phyloP scores from a whole-genome alignment of 78 protist species.

The Planoprotostelium fungivorum region DNA sequence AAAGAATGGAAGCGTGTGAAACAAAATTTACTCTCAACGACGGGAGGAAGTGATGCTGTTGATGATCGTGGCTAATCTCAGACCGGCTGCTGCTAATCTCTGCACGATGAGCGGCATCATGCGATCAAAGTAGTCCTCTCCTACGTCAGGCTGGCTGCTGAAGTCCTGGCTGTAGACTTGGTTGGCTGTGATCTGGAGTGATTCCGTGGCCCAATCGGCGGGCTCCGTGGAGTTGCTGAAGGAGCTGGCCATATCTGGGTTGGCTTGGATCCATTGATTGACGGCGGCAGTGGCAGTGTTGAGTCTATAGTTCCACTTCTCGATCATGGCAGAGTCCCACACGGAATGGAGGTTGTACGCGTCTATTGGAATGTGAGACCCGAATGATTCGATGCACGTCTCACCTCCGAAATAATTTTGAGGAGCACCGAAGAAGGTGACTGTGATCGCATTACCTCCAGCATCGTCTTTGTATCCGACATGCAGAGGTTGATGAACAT shows the following conservation, averaged over 20 bases:
- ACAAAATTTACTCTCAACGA: no score
- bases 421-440: not conserved
- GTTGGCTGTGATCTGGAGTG: not conserved
- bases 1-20: no score
- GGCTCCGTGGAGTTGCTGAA: not conserved
- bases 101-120: no score
- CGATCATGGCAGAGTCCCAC: not conserved
- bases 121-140: no score
- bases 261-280: not conserved
- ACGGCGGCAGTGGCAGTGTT: not conserved
- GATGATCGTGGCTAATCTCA: no score
- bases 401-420: not conserved
- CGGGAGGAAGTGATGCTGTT: no score
- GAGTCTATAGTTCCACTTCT: not conserved
- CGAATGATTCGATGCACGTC: not conserved
- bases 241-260: not conserved
- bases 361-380: not conserved
- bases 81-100: no score
- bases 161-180: not conserved
- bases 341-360: not conserved
- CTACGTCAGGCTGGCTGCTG: no score
- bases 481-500: not conserved
- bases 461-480: not conserved
- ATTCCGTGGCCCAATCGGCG: not conserved
- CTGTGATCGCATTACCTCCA: not conserved